Base-by-base conservation (phyloP, 2,329 filamentous ascomycete species). In the Calonectria hongkongensis region DNA sequence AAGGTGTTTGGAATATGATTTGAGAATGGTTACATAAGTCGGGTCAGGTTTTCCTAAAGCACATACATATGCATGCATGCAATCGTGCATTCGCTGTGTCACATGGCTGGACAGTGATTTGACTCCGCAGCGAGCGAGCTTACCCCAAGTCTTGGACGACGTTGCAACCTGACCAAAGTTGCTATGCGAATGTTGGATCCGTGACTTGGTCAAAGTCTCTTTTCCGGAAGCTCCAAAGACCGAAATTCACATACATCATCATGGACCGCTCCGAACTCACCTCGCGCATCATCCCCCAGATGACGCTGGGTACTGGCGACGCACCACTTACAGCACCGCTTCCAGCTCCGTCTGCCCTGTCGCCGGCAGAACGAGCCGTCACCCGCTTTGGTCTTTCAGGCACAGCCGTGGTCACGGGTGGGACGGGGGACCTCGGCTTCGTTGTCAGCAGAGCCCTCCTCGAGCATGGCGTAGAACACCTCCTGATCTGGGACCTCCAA, bases 391-490 rank as follows among this genome's bases (percentile, higher is more conserved):
- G 45, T 12, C 45, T 48, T 21, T 48, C 45, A 12, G 45, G 45
- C 18, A 48, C 8, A 18, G 45, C 45, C 21, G 45, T 48, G n/a
- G 45, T 48, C 45, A 48, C 45, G n/a, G 45, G 45, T n/a, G 45
- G 45, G n/a, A 48, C 45, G n/a, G 45, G 45, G 9, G 45, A 48
- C 45, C 45, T 48, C 45, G 45, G 45, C n/a, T 48, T 48, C n/a
- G 45, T 48, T 4, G 45, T 48, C n/a, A 48, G 45, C 45, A 48
- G 45, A n/a, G 45, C 45, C n/a, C 45, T 48, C 9, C 45, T 48
- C 8, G 45, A 48, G 45, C 45, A 48, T 21, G 45, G 45, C n/a
- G 45, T 48, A 4, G n/a, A 21, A 5, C 10, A 12, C n/a, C 45
- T 48, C n/a, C n/a, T 48, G 45, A 48, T 48, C 45, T 48, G 45